Percentiles rank a stretch among this genome's conserved stretches.
Evolutionary conservation across 441 rosid species (phyloP).

Genomic region (Brassica hybrid): DNA sequence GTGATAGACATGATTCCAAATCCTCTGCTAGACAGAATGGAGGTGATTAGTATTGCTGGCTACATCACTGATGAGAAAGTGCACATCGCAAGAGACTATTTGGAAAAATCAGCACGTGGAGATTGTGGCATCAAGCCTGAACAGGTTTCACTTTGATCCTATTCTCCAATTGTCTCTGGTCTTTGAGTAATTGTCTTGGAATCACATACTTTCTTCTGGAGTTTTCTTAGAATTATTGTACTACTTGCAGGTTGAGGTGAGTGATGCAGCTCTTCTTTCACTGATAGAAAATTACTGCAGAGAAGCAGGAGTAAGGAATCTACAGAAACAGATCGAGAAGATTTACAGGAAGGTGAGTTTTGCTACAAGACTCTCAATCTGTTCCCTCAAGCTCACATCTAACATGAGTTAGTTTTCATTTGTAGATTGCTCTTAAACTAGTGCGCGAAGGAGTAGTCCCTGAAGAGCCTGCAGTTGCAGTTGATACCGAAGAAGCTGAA

Average conservation of each 20-base stretch:
- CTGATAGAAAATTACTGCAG: slow-evolving; percentile 96
- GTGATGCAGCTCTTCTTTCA: slow-evolving; percentile 89
- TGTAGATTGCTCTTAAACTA: slow-evolving; percentile 89
- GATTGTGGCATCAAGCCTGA: slow-evolving; percentile 73
- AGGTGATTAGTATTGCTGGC: slow-evolving; percentile 96
- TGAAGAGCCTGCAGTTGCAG: slow-evolving; percentile 51
- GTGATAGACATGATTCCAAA: slow-evolving; percentile 91
- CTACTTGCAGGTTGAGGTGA: slow-evolving; percentile 82
- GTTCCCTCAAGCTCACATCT: neutral
- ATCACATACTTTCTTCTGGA: neutral
- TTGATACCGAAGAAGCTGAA: slow-evolving; percentile 41
- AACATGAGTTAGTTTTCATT: slow-evolving; percentile 2
- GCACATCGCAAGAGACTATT: slow-evolving; percentile 96
- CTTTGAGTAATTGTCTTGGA: neutral
- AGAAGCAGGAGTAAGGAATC: slow-evolving; percentile 99
- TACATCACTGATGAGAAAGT: slow-evolving; percentile 98
- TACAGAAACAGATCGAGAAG: slow-evolving; percentile 98
- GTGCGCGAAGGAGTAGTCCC: slow-evolving; percentile 70
- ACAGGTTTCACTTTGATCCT: neutral
- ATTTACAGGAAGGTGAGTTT: slow-evolving; percentile 90
- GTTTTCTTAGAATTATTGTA: slow-evolving; percentile 19
- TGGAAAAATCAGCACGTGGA: slow-evolving; percentile 87
- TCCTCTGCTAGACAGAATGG: slow-evolving; percentile 99
- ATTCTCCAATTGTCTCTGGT: slow-evolving; percentile 12
- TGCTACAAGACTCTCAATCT: slow-evolving; percentile 6